Base-by-base conservation (phyloP, 1,284 basidiomycete species). In the Irpex sp. region DNA sequence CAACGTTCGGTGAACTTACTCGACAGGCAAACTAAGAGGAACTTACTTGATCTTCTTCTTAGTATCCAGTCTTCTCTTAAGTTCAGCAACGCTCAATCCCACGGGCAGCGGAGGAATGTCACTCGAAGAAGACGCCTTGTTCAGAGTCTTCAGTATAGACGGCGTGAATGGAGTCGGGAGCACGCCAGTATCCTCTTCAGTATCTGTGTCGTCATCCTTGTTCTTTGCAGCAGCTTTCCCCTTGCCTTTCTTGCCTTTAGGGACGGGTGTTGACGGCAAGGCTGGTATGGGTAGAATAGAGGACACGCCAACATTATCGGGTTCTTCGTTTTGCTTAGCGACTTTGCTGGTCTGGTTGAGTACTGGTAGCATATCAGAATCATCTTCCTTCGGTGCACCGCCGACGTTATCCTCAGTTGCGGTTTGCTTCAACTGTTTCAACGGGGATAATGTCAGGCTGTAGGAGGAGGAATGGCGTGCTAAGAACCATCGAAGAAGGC, bases 41-140 rank as follows among this genome's bases (percentile, higher is more conserved):
- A 71, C 83, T 71, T 74, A 93, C 91, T 93, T 94, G 68, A 88
- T 80, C 77, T 94, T 94, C 69, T 91, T 93, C 79, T 94, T 95
- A 35, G 90, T 89, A 17, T 81, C 80, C 62, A 94, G 71, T 21
- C 94, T 79, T 60, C 79, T 80, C 72, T 88, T 88, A 56, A 95
- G 78, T 6, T 81, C 72, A 3, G 82, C 78, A 3, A 88, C 76
- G 13, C 83, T 86, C 35, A 95, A 72, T 0, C 87, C 88, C 19
- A 81, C 80, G 1, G 87, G 88, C 51, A 93, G 76, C 3, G 86
- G 80, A 26, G 72, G 71, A 15, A 75, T 46, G 36, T 59, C 39
- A 35, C 36, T 31, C 70, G 36, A 67, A 64, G 19, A 66, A 64
- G 47, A 64, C 60, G 54, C 59, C 66, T 19, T 71, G 61, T 78